Percentiles rank a stretch among this genome's conserved stretches.
These are phyloP conservation scores for Nemania sp. DNA, from an alignment of 2,329 filamentous ascomycete genomes.

Conservation along the genomic window DNA sequence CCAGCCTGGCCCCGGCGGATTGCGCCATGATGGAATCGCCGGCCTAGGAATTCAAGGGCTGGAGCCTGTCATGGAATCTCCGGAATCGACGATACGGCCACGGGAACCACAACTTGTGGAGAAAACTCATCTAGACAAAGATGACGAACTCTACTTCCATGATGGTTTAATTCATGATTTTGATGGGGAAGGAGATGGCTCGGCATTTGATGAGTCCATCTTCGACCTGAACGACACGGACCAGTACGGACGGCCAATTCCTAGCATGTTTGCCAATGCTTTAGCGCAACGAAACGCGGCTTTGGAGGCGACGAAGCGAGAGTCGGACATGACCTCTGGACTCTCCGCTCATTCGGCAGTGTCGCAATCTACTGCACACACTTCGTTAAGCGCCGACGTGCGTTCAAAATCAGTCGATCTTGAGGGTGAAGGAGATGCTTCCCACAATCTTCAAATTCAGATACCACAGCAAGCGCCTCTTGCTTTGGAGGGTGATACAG, in stretches of 20 bases:
- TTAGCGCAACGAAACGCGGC: constrained; percentile 50
- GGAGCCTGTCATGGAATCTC: constrained; percentile 28
- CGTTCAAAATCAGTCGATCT: constrained; percentile 30
- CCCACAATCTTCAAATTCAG: constrained; percentile 22
- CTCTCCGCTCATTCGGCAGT: constrained; percentile 50
- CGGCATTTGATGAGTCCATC: constrained; percentile 71
- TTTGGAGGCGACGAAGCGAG: constrained; percentile 45
- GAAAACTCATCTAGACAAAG: constrained; percentile 38
- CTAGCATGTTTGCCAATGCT: constrained; percentile 60
- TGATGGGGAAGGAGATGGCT: constrained; percentile 56
- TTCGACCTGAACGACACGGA: constrained; percentile 72
- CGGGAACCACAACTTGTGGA: constrained; percentile 21
- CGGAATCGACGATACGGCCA: constrained; percentile 29
- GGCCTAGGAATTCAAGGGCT: constrained; percentile 52
- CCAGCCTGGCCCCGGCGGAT: constrained; percentile 15
- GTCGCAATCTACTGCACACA: constrained; percentile 57
- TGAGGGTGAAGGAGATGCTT: constrained; percentile 21
- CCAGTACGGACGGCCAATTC: constrained; percentile 63
- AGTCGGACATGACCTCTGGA: constrained; percentile 53
- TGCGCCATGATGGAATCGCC: constrained; percentile 35
- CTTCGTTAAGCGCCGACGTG: constrained; percentile 50
- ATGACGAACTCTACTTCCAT: constrained; percentile 73
- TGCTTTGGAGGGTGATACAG: constrained; percentile 27
- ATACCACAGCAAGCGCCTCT: constrained; percentile 26
- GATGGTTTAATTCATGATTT: constrained; percentile 63